Evolutionary conservation across 495 filamentous ascomycete species (phyloP).

Genomic region (Annulohypoxylon nitens): DNA sequence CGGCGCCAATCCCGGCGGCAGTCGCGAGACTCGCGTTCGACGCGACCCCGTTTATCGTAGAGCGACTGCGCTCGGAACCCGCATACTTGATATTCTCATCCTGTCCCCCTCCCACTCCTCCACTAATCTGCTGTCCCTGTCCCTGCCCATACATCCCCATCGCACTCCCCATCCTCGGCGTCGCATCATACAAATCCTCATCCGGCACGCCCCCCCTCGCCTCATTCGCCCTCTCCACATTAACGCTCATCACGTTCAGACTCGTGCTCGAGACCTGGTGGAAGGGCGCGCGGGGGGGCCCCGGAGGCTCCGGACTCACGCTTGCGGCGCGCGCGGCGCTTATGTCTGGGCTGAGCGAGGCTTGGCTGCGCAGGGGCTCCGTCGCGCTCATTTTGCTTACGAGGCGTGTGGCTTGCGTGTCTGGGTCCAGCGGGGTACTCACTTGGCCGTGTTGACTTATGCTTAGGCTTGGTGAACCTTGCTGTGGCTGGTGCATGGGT

Average conservation of each 20-base stretch:
- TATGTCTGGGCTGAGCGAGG: constrained; percentile 48
- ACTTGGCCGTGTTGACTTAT: background rate
- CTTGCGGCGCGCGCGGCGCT: constrained; percentile 47
- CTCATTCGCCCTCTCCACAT: constrained; percentile 43
- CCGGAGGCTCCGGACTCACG: constrained; percentile 53
- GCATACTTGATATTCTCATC: constrained; percentile 49
- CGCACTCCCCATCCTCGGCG: constrained; percentile 46
- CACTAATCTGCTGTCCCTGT: constrained; percentile 9
- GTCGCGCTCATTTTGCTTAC: constrained; percentile 35
- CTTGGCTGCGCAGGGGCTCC: constrained; percentile 16
- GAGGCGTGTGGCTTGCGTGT: constrained; percentile 39
- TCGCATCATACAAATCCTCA: constrained; percentile 63
- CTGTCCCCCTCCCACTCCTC: background rate
- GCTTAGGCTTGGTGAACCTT: background rate
- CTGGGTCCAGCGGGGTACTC: constrained; percentile 18
- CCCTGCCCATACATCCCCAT: background rate
- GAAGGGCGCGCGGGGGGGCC: constrained; percentile 21
- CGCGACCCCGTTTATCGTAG: constrained; percentile 6
- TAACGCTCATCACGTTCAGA: constrained; percentile 43
- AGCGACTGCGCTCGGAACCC: constrained; percentile 35
- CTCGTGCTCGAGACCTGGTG: constrained; percentile 48
- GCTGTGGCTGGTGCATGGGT: background rate
- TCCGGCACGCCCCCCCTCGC: constrained; percentile 47
- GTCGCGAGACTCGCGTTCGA: background rate
- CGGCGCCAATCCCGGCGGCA: background rate